phyloP scores from a whole-genome alignment of 2,329 filamentous ascomycete genomes.

The Ramularia collo-cygni region DNA sequence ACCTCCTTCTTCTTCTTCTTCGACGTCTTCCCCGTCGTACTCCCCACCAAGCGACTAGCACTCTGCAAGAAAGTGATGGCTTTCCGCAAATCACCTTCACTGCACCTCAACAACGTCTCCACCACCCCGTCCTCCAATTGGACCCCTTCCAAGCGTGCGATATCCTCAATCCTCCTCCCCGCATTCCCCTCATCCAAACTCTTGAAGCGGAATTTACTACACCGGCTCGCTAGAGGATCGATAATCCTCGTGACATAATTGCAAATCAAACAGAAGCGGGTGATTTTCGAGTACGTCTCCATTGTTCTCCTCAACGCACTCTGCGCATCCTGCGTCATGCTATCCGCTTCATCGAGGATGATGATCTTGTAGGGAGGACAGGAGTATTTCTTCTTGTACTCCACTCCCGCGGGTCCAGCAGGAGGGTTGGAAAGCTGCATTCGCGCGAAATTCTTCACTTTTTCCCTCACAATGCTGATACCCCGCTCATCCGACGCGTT shows the following conservation, averaged over 20 bases:
- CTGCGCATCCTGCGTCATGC: conserved; percentile 98
- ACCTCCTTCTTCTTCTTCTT: conserved; percentile 48
- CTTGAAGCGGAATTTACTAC: conserved; percentile 98
- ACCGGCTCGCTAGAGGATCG: conserved; percentile 85
- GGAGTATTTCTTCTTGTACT: conserved; percentile 64
- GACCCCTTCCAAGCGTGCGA: conserved; percentile 74
- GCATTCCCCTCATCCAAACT: conserved; percentile 83
- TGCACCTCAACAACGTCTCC: conserved; percentile 76
- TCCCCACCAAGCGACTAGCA: conserved; percentile 79
- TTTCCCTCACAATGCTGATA: conserved; percentile 92
- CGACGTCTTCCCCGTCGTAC: conserved; percentile 34
- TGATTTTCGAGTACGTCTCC: conserved; percentile 97
- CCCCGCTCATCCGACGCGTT: conserved; percentile 99
- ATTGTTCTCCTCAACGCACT: conserved; percentile 88
- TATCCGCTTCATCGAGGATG: conserved; percentile 95
- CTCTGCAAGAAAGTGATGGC: conserved; percentile 95
- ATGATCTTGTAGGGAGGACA: conserved; percentile 99
- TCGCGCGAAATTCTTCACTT: conserved; percentile 96
- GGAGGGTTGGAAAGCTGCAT: conserved; percentile 86
- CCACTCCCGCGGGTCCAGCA: conserved; percentile 50
- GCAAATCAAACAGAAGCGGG: conserved; percentile 92
- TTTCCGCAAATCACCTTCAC: conserved; percentile 90
- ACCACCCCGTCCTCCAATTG: conserved; percentile 69
- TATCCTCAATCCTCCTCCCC: conserved; percentile 68
- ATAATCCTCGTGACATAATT: conserved; percentile 99